These are phyloP conservation scores for Calcarisporium arbuscula DNA, from an alignment of 2,329 filamentous ascomycete genomes.

Conservation along the genomic window DNA sequence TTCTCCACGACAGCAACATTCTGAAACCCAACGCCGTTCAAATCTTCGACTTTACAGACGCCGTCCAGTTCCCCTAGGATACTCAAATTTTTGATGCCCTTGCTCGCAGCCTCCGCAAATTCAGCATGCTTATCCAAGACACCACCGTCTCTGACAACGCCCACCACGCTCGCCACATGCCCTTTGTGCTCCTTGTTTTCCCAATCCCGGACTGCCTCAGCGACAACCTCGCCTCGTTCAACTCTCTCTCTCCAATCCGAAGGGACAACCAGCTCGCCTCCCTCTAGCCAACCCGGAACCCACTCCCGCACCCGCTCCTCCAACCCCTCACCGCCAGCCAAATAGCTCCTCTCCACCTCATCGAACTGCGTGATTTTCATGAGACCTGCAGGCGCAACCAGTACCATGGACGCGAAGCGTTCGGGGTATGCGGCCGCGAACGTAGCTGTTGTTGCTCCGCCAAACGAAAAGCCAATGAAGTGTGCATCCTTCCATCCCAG, in stretches of 20 bases:
- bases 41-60: constrained; percentile 12
- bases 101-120: constrained; percentile 14
- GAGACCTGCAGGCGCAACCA: constrained; percentile 44
- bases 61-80: constrained; percentile 20
- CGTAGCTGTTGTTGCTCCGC: constrained; percentile 30
- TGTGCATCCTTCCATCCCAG: constrained; percentile 37
- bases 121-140: constrained; percentile 26
- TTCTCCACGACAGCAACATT: constrained; percentile 17
- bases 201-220: constrained; percentile 42
- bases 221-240: constrained; percentile 34
- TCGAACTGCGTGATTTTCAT: constrained; percentile 22
- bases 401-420: constrained; percentile 25
- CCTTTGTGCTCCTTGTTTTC: constrained; percentile 38
- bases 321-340: constrained; percentile 22
- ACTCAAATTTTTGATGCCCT: constrained; percentile 7
- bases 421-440: constrained; percentile 27
- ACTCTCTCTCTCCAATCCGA: constrained; percentile 38
- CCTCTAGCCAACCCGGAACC: constrained; percentile 35
- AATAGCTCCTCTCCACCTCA: constrained; percentile 14
- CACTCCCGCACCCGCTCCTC: constrained; percentile 22
- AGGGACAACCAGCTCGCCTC: constrained; percentile 32
- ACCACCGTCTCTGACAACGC: constrained; percentile 38
- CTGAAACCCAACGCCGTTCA: constrained; percentile 10
- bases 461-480: constrained; percentile 45
- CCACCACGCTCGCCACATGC: constrained; percentile 38